Conservation (phyloP, 805 yeast genomes). For the Komagataella mondaviorum region DNA sequence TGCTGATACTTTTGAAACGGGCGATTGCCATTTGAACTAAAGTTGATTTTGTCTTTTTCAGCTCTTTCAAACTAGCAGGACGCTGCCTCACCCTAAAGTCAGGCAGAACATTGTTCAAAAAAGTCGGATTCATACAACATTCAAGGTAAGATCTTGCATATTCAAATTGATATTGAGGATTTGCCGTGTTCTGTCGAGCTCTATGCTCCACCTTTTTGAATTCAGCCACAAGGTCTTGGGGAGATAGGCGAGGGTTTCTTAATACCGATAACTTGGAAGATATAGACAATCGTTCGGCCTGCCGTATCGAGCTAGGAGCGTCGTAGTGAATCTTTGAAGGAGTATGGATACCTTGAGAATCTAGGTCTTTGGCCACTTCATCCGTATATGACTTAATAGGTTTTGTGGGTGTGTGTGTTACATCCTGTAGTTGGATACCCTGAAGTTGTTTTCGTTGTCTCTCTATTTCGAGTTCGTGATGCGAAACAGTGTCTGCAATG, state of each 20-base stretch:
- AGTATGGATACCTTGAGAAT: neutral
- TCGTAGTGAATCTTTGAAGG: neutral
- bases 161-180: slow-evolving; percentile 30
- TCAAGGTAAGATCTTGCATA: slow-evolving; percentile 35
- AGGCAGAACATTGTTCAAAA: neutral
- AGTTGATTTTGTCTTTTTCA: slow-evolving; percentile 36
- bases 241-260: neutral
- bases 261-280: neutral
- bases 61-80: slow-evolving; percentile 25
- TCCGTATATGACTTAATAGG: neutral
- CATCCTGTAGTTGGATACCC: neutral
- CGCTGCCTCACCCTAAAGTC: slow-evolving; percentile 13
- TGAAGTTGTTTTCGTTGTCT: neutral
- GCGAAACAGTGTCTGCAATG: neutral
- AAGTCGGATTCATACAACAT: neutral
- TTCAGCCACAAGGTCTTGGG: slow-evolving; percentile 7
- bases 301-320: neutral
- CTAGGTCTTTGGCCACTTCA: neutral
- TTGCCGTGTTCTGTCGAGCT: slow-evolving; percentile 8
- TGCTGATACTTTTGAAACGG: slow-evolving; percentile 40
- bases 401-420: neutral
- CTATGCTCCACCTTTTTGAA: slow-evolving; percentile 16
- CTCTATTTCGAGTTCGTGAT: neutral
- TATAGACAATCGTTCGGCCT: neutral
- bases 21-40: slow-evolving; percentile 47